phyloP scores from a whole-genome alignment of 495 filamentous ascomycete genomes.

The Talaromyces wortmannii region DNA sequence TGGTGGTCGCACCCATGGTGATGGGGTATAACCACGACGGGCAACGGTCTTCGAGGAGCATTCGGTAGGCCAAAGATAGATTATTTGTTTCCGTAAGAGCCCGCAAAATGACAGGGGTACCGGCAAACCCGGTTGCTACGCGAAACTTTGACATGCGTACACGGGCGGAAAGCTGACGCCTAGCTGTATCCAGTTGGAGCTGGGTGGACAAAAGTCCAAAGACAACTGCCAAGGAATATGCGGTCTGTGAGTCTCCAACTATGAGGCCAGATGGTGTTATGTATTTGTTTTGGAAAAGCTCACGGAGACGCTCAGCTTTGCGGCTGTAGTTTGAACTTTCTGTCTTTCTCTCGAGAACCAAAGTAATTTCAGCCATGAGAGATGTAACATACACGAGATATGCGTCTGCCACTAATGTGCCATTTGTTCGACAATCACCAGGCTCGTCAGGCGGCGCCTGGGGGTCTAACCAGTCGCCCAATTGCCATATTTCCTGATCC shows the following conservation, averaged over 20 bases:
- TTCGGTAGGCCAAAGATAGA: constrained; percentile 24
- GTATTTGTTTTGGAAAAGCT: constrained; percentile 35
- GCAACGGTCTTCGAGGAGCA: constrained; percentile 31
- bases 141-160: constrained; percentile 33
- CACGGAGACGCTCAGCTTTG: constrained; percentile 16
- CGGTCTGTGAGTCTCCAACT: constrained; percentile 42
- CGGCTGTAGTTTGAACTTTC: constrained; percentile 19
- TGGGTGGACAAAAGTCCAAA: constrained; percentile 32
- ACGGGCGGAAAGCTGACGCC: constrained; percentile 22
- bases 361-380: constrained; percentile 18
- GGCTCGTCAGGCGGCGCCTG: constrained; percentile 36
- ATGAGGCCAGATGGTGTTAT: constrained; percentile 32
- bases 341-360: constrained; percentile 16
- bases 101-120: constrained; percentile 42
- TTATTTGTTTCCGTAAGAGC: constrained; percentile 31
- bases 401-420: constrained; percentile 40
- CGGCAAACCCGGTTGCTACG: constrained; percentile 49
- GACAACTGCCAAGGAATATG: constrained; percentile 32
- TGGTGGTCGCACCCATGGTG: constrained; percentile 44
- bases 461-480: constrained; percentile 51
- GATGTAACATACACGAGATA: constrained; percentile 44
- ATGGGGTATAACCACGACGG: constrained; percentile 49
- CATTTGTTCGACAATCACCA: constrained; percentile 31
- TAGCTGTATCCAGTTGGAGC: constrained; percentile 23
- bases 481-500: constrained; percentile 29